Evolutionary conservation across 768 basidiomycete genomes (phyloP).

Genomic region (Suillus ampliporus): DNA sequence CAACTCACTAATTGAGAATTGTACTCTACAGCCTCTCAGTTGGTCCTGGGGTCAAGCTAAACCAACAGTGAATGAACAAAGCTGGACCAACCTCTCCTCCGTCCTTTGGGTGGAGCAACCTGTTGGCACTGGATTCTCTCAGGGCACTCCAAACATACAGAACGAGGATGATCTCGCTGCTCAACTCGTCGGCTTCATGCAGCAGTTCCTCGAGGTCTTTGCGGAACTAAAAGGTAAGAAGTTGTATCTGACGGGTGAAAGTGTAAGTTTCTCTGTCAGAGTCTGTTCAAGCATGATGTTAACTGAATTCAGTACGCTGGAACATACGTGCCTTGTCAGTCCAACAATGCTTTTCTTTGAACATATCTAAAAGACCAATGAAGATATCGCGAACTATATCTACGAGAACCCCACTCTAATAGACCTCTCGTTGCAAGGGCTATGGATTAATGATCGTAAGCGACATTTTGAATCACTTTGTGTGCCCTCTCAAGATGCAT

Average conservation of each 20-base stretch:
- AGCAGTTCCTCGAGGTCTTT: conserved; percentile 80
- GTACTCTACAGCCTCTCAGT: conserved; percentile 57
- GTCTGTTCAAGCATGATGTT: background rate
- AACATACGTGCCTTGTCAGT: conserved; percentile 65
- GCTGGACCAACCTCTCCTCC: conserved; percentile 83
- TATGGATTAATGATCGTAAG: conserved; percentile 77
- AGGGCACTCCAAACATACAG: conserved; percentile 66
- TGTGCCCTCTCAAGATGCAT: background rate
- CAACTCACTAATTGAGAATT: conserved; percentile 22
- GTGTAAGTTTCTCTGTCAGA: conserved; percentile 51
- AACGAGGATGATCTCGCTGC: conserved; percentile 63
- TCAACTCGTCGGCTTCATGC: conserved; percentile 61
- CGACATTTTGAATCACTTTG: conserved; percentile 6
- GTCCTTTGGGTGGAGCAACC: conserved; percentile 81
- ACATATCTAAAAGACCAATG: background rate
- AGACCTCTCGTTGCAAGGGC: conserved; percentile 66
- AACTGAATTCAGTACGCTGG: conserved; percentile 66
- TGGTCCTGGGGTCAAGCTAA: conserved; percentile 70
- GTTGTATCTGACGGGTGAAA: conserved; percentile 73
- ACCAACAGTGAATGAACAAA: conserved; percentile 66
- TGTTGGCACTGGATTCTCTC: conserved; percentile 79
- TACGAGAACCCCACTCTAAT: conserved; percentile 59
- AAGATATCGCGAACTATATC: conserved; percentile 80
- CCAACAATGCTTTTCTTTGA: background rate
- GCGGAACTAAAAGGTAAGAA: conserved; percentile 77